Conservation (phyloP, 75 land plant species). For the Selaginella tamariscina region DNA sequence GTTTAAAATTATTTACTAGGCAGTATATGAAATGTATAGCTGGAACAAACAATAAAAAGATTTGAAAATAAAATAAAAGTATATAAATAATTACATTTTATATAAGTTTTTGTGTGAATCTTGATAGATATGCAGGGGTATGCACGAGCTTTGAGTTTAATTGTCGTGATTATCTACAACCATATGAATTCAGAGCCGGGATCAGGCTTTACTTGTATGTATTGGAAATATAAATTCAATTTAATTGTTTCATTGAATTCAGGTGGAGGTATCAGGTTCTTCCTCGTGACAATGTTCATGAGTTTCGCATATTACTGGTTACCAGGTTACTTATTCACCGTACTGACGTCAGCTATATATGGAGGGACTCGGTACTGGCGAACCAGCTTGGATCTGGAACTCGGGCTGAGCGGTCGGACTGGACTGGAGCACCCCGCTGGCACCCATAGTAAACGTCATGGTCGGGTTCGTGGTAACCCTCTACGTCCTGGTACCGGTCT, state of each 20-base stretch:
- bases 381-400: conserved; percentile 86
- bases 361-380: conserved; percentile 64
- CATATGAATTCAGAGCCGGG: no score
- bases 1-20: no score
- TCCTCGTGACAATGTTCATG: not conserved
- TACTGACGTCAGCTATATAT: conserved; percentile 69
- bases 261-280: not conserved
- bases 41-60: no score
- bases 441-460: conserved; percentile 16
- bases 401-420: conserved; percentile 34
- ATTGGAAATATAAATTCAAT: no score
- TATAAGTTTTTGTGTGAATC: no score
- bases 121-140: not conserved
- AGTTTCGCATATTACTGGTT: not conserved
- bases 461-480: conserved; percentile 14
- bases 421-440: conserved; percentile 22
- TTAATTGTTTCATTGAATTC: no score
- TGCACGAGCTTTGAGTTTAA: not conserved
- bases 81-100: no score
- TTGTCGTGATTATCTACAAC: no score
- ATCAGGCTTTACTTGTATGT: no score
- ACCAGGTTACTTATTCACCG: conserved; percentile 59
- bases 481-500: conserved; percentile 13
- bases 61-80: no score
- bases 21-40: no score